A percentile compares a stretch with the other conserved stretches of the same genome.
Conservation (phyloP, 75 land plant genomes). For the Pinus tabuliformis region DNA sequence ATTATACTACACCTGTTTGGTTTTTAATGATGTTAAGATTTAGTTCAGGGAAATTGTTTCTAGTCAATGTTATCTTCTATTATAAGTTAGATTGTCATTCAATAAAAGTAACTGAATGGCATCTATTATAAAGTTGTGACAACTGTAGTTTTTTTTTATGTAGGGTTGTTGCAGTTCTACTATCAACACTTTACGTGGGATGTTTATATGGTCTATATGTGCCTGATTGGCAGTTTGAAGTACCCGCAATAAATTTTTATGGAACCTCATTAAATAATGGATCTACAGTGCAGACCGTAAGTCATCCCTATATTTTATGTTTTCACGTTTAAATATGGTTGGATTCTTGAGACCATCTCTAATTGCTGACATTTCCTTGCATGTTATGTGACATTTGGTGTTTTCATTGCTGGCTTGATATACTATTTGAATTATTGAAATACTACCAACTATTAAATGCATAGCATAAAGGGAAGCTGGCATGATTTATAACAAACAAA, state of each 20-base stretch:
- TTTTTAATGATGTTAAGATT: no score
- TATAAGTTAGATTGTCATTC: neutral
- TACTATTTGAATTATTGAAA: conserved; percentile 1
- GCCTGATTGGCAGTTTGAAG: conserved; percentile 66
- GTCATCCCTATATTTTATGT: conserved; percentile 4
- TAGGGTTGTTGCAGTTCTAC: conserved; percentile 42
- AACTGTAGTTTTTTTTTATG: conserved; percentile 5
- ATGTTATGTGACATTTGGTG: neutral
- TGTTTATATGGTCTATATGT: conserved; percentile 70
- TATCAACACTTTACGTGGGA: conserved; percentile 30
- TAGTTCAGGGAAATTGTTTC: neutral
- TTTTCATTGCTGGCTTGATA: neutral
- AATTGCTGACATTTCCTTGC: neutral
- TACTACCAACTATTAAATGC: neutral
- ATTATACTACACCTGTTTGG: neutral
- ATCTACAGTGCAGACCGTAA: conserved; percentile 28
- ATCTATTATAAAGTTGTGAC: neutral
- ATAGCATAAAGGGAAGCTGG: neutral
- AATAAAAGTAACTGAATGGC: neutral
- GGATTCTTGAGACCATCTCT: neutral
- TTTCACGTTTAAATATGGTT: neutral
- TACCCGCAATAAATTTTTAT: conserved; percentile 11
- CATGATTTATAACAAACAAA: no score
- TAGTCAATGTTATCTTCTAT: neutral
- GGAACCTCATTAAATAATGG: conserved; percentile 11